Conservation (phyloP, 352 stramenopile genomes). For the Phytophthora pseudosyringae region DNA sequence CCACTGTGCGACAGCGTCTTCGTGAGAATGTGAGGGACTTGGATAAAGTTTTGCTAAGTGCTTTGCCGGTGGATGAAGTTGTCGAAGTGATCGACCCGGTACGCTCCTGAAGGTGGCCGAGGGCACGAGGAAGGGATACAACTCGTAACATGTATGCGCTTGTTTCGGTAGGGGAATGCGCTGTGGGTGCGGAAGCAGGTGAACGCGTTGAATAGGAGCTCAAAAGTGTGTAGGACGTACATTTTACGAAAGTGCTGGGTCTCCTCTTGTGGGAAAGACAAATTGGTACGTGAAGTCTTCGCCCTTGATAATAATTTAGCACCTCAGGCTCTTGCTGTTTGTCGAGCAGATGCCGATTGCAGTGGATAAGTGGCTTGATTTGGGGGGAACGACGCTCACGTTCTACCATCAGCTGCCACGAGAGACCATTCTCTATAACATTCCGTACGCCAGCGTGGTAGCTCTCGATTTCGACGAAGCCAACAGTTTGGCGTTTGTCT, state of each 20-base stretch:
- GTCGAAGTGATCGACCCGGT: constrained; percentile 46
- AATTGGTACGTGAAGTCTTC: constrained; percentile 26
- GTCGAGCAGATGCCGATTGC: constrained; percentile 41
- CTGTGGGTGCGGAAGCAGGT: constrained; percentile 27
- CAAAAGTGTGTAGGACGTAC: constrained; percentile 28
- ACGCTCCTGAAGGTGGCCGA: neutral
- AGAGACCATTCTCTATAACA: constrained; percentile 58
- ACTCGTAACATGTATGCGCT: neutral
- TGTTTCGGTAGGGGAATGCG: constrained; percentile 18
- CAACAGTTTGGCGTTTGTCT: constrained; percentile 29
- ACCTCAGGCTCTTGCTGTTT: neutral
- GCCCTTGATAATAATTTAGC: neutral
- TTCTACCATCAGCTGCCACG: constrained; percentile 56
- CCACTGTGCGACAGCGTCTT: constrained; percentile 10
- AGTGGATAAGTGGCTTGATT: constrained; percentile 62
- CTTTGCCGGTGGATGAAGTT: constrained; percentile 42
- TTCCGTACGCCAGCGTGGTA: constrained; percentile 57
- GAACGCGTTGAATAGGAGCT: constrained; percentile 37
- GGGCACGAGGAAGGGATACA: neutral
- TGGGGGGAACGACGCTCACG: constrained; percentile 48
- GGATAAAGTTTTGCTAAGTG: constrained; percentile 38
- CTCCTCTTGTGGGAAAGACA: constrained; percentile 21
- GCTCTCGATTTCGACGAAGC: constrained; percentile 43
- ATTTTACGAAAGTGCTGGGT: constrained; percentile 45
- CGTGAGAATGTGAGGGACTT: constrained; percentile 24